Base-by-base conservation (phyloP, 2,329 filamentous ascomycete genomes). In the Fusarium chuoi region DNA sequence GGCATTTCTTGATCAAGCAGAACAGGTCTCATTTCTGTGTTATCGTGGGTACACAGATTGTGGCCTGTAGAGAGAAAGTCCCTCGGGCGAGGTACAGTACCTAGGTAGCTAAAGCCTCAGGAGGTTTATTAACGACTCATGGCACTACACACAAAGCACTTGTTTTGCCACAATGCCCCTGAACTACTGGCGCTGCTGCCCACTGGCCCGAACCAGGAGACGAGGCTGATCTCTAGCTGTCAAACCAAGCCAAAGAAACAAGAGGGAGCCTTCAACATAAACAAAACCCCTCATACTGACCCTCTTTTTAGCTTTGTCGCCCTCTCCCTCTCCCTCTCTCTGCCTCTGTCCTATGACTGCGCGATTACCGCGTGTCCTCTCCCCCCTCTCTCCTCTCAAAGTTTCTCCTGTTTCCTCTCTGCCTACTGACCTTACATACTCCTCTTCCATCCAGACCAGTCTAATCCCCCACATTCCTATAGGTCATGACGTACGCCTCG, bases 321-420 rank as follows among this genome's bases (percentile, higher is more conserved):
- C 36, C 36, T 57, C 52, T 39, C 48, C 36, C 36, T 57, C 52
- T 39, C 48, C 18, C 30, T 38, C 45, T 33, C 12, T 63, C 18
- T 35, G 24, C 39, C 51, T 41, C n/a, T 30, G 1, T 49, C 18
- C 33, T 35, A 41, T 51, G 24, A 11, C 69, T 74, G 55, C 67
- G 71, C 71, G 71, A 74, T 74, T 65, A 72, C 71, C 71, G 71
- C 71, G 61, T 38, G 55, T 57, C n/a, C 30, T 66, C 59, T 51
- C 54, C 30, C n/a, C 46, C 15, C 44, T 60, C 44, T 59, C 58
- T 44, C 48, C 55, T 52, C 57, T 41, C 58, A 56, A 71, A 64
- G 24, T 66, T 67, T 61, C 36, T 38, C 26, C 52, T 35, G 45
- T 52, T 46, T 54, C 35, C 39, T 38, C 51, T 52, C 35, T 48